Evolutionary conservation across 495 filamentous ascomycete genomes (phyloP).

Genomic region (Penicillium steckii): DNA sequence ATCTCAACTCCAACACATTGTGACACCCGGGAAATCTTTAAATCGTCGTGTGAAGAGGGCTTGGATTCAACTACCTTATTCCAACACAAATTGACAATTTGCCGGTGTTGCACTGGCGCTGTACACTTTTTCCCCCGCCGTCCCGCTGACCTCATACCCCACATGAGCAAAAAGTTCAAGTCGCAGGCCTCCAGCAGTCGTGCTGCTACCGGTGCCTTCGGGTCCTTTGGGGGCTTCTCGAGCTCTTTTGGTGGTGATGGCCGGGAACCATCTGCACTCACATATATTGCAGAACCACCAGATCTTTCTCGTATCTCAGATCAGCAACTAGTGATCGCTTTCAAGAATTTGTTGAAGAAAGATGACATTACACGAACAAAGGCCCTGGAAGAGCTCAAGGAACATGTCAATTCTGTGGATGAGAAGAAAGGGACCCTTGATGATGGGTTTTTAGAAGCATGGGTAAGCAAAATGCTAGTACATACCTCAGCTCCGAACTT

Average conservation of each 20-base stretch:
- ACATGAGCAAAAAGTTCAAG: slow-evolving; percentile 70
- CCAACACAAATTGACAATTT: neutral
- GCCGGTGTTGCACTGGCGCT: slow-evolving; percentile 3
- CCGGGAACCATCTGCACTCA: slow-evolving; percentile 58
- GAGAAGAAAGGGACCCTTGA: slow-evolving; percentile 57
- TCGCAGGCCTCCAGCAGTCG: slow-evolving; percentile 71
- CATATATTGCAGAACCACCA: slow-evolving; percentile 82
- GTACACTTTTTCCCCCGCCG: slow-evolving; percentile 17
- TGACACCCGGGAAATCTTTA: neutral
- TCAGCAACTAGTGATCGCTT: slow-evolving; percentile 76
- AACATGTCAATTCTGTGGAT: slow-evolving; percentile 53
- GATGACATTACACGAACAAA: slow-evolving; percentile 92
- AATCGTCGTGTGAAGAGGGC: neutral
- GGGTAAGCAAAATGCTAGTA: slow-evolving; percentile 59
- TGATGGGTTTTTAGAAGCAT: slow-evolving; percentile 76
- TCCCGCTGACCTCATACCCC: slow-evolving; percentile 41
- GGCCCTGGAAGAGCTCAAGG: slow-evolving; percentile 80
- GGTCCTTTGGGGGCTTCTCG: slow-evolving; percentile 45
- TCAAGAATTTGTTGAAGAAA: slow-evolving; percentile 91
- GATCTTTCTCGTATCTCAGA: slow-evolving; percentile 77
- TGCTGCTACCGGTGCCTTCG: slow-evolving; percentile 52
- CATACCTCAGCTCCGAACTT: slow-evolving; percentile 18
- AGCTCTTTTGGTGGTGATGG: slow-evolving; percentile 46
- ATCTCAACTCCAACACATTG: slow-evolving; percentile 9
- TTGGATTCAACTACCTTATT: neutral